phyloP scores from a whole-genome alignment of 345 rosid genomes.

The Aquilaria malaccensis region DNA sequence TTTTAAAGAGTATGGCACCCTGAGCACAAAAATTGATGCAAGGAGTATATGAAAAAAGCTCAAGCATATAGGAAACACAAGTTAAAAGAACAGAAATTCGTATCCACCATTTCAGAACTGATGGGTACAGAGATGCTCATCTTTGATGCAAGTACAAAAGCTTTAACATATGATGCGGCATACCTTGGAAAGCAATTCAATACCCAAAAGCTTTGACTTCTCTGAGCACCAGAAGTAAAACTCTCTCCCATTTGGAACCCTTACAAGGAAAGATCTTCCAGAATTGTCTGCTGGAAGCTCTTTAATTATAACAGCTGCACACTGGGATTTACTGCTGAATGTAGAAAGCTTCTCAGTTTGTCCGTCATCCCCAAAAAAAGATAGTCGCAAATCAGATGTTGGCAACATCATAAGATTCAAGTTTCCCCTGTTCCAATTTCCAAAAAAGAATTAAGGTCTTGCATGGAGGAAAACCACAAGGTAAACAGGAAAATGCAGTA shows the following conservation, averaged over 20 bases:
- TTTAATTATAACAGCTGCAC: constrained; percentile 45
- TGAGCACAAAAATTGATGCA: not conserved
- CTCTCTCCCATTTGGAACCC: constrained; percentile 38
- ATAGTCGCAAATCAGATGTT: constrained; percentile 73
- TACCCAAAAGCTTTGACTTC: constrained; percentile 78
- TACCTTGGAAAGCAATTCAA: constrained; percentile 87
- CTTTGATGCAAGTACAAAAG: not conserved
- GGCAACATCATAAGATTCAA: constrained; percentile 75
- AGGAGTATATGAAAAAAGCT: not conserved
- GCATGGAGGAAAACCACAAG: not conserved
- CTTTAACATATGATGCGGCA: constrained; percentile 2
- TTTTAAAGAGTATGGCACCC: not conserved
- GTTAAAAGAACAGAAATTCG: not conserved
- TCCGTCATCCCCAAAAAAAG: constrained; percentile 84
- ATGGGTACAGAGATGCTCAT: not conserved
- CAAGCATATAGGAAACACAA: too few species aligned
- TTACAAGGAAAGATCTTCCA: constrained; percentile 77
- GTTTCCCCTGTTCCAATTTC: constrained; percentile 59
- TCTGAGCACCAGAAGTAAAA: constrained; percentile 95
- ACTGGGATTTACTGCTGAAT: constrained; percentile 37
- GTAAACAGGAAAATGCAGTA: not conserved
- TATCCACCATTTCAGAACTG: not conserved
- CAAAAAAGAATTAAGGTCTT: constrained; percentile 10
- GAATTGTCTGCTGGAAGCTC: constrained; percentile 69
- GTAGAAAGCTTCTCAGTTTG: constrained; percentile 59